Evolutionary conservation across 2,329 filamentous ascomycete species (phyloP).

Genomic region (Zymoseptoria crescenta): DNA sequence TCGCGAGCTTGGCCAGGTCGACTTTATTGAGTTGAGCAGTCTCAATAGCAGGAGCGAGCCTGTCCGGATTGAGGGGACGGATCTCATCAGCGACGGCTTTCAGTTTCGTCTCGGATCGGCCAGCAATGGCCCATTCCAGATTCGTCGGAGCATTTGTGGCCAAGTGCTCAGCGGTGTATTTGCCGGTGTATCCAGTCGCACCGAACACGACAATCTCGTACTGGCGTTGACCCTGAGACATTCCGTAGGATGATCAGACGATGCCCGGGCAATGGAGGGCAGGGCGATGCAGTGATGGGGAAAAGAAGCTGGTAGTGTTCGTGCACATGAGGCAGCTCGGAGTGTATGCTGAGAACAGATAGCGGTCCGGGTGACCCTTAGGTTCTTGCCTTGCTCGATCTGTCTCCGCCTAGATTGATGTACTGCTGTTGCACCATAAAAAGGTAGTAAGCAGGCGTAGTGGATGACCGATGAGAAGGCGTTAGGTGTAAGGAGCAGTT

Average conservation of each 20-base stretch:
- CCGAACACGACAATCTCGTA: slow-evolving; percentile 62
- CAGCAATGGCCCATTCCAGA: slow-evolving; percentile 80
- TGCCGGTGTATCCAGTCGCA: slow-evolving; percentile 76
- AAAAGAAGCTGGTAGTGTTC: not conserved
- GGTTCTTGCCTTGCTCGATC: not conserved
- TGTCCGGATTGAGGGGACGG: slow-evolving; percentile 59
- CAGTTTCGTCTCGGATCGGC: slow-evolving; percentile 71
- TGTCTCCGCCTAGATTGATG: too few relatives aligned
- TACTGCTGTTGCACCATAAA: too few relatives aligned
- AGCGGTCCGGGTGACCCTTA: not conserved
- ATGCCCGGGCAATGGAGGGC: not conserved
- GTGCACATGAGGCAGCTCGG: not conserved
- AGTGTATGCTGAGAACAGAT: not conserved
- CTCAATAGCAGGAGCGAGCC: slow-evolving; percentile 58
- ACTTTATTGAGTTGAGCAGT: slow-evolving; percentile 41
- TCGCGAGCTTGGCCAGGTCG: slow-evolving; percentile 45
- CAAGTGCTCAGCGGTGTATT: slow-evolving; percentile 68
- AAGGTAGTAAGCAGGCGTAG: too few relatives aligned
- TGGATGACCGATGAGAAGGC: too few relatives aligned
- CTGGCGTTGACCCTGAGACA: slow-evolving; percentile 38
- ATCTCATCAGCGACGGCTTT: slow-evolving; percentile 60
- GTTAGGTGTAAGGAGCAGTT: too few relatives aligned
- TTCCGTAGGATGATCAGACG: slow-evolving; percentile 14
- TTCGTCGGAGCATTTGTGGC: slow-evolving; percentile 61
- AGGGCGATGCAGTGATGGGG: not conserved